phyloP scores from a whole-genome alignment of 129 eudicot species.

The Lonicera japonica region DNA sequence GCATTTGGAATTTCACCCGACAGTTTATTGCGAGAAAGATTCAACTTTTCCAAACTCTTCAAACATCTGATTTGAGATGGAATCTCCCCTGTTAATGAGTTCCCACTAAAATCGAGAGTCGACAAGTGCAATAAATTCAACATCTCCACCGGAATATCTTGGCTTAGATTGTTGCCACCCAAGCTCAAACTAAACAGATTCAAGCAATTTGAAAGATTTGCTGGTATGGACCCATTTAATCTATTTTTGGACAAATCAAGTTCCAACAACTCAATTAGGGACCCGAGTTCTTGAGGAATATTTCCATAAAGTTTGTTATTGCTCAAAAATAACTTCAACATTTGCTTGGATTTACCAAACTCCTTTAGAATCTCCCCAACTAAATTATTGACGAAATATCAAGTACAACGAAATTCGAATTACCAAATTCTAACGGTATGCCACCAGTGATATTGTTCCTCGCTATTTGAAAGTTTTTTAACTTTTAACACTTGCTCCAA shows the following conservation, averaged over 20 bases:
- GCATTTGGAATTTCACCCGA: conserved; percentile 29
- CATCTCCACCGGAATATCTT: conserved; percentile 11
- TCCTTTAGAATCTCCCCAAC: conserved; percentile 24
- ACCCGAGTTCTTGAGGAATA: conserved; percentile 28
- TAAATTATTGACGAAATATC: conserved; percentile 24
- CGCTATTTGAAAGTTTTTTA: conserved; percentile 16
- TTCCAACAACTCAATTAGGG: not conserved
- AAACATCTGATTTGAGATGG: conserved; percentile 11
- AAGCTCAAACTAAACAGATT: conserved; percentile 17
- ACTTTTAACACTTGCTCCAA: conserved; percentile 30
- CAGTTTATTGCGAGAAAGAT: conserved; percentile 22
- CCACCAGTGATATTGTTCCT: conserved; percentile 17
- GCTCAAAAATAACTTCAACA: conserved; percentile 9
- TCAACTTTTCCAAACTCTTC: conserved; percentile 9
- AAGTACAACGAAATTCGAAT: conserved; percentile 13
- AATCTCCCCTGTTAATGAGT: conserved; percentile 19
- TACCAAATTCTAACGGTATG: conserved; percentile 16
- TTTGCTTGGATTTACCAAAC: conserved; percentile 8
- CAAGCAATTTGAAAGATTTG: not conserved
- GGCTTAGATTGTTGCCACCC: conserved; percentile 10
- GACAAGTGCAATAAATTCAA: not conserved
- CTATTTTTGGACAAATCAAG: conserved; percentile 27
- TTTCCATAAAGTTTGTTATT: conserved; percentile 23
- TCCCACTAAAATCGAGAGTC: conserved; percentile 22
- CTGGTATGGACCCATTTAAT: conserved; percentile 20